These are phyloP conservation scores for Colletotrichum gloeosporioides DNA, from an alignment of 2,329 filamentous ascomycete species.

Conservation along the genomic window DNA sequence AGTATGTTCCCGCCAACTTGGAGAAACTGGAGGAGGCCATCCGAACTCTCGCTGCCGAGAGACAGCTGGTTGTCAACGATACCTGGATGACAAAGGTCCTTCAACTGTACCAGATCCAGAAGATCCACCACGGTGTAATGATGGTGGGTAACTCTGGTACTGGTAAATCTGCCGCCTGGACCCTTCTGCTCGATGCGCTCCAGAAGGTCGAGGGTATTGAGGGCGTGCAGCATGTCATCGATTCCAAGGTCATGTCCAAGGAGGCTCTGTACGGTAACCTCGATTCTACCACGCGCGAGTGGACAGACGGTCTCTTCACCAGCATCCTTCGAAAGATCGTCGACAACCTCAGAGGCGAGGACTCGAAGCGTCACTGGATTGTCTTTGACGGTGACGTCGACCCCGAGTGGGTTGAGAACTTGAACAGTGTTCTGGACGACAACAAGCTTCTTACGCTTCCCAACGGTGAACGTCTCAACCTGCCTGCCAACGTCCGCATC, in stretches of 20 bases:
- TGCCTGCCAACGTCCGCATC: conserved; percentile 94
- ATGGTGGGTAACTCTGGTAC: conserved; percentile 99
- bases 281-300: conserved; percentile 96
- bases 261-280: conserved; percentile 95
- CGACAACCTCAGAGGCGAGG: conserved; percentile 96
- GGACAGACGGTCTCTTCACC: conserved; percentile 98
- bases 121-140: conserved; percentile 99
- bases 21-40: conserved; percentile 82
- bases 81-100: conserved; percentile 97
- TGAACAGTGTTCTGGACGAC: conserved; percentile 99
- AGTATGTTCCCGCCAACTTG: conserved; percentile 90
- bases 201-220: conserved; percentile 91
- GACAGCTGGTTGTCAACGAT: conserved; percentile 88
- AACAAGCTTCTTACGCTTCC: conserved; percentile 97
- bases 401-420: conserved; percentile 98
- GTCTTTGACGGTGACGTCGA: conserved; percentile 99
- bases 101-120: conserved; percentile 97
- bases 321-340: conserved; percentile 98
- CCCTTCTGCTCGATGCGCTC: conserved; percentile 86
- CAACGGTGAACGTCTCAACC: conserved; percentile 95
- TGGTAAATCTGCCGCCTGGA: conserved; percentile 96
- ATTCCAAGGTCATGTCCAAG: conserved; percentile 99
- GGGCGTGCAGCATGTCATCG: conserved; percentile 95
- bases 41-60: conserved; percentile 79
- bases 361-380: conserved; percentile 98